phyloP scores from a whole-genome alignment of 2,329 filamentous ascomycete species.

The Phyllosticta citribraziliensis region DNA sequence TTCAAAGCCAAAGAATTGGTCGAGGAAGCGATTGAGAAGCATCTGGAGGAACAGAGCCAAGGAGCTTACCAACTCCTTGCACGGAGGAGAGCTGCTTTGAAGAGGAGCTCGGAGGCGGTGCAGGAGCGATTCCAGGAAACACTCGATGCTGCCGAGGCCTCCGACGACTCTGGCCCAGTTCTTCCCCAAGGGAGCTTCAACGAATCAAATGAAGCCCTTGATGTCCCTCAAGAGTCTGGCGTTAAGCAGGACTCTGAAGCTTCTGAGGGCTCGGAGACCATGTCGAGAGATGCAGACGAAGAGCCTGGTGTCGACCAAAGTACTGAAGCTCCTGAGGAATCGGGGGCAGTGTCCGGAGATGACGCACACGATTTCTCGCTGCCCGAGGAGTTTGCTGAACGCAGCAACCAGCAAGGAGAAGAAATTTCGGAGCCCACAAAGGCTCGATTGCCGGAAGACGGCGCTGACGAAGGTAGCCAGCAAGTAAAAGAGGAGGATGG shows the following conservation, averaged over 20 bases:
- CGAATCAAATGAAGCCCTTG: background rate
- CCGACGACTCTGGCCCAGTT: background rate
- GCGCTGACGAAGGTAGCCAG: background rate
- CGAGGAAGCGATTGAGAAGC: constrained; percentile 63
- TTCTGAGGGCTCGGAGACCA: background rate
- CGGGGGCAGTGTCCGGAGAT: background rate
- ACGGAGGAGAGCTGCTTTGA: background rate
- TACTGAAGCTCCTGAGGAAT: background rate
- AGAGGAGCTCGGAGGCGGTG: background rate
- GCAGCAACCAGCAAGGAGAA: background rate
- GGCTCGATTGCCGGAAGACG: background rate
- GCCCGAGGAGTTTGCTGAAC: background rate
- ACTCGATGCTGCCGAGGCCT: background rate
- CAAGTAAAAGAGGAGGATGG: background rate
- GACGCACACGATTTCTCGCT: background rate
- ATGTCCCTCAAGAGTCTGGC: background rate
- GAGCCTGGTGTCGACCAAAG: background rate
- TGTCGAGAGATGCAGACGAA: background rate
- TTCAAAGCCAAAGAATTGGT: constrained; percentile 70
- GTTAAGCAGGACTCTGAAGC: background rate
- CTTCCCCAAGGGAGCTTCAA: background rate
- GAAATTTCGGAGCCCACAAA: background rate
- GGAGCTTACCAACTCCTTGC: background rate
- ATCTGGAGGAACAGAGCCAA: constrained; percentile 15
- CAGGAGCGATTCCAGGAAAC: background rate